Evolutionary conservation across 345 rosid genomes (phyloP).

Genomic region (Citrus unshiu): DNA sequence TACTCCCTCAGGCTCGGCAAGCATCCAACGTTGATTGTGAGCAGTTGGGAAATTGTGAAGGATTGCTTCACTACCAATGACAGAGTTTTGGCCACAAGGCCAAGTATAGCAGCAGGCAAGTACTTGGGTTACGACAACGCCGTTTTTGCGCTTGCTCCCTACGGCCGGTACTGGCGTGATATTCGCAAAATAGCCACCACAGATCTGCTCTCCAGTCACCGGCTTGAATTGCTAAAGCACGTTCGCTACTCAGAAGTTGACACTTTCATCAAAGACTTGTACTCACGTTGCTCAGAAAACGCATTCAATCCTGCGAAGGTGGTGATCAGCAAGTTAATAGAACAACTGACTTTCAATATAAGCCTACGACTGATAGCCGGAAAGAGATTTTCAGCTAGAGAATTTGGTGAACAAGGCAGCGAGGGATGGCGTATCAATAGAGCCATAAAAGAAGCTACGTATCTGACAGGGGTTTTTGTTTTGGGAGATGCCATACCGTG

Average conservation of each 20-base stretch:
- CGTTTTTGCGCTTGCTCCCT: slow-evolving; percentile 41
- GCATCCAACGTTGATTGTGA: slow-evolving; percentile 34
- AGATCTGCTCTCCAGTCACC: slow-evolving; percentile 50
- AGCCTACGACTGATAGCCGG: slow-evolving; percentile 48
- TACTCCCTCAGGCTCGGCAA: slow-evolving; percentile 53
- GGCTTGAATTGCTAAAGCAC: slow-evolving; percentile 39
- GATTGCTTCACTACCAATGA: slow-evolving; percentile 58
- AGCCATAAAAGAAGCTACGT: slow-evolving; percentile 37
- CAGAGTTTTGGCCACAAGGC: slow-evolving; percentile 46
- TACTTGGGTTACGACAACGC: slow-evolving; percentile 63
- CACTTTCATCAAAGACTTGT: slow-evolving; percentile 39
- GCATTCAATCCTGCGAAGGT: slow-evolving; percentile 4
- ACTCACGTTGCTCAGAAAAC: slow-evolving; percentile 4
- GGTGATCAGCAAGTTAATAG: slow-evolving; percentile 36
- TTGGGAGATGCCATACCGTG: slow-evolving; percentile 53
- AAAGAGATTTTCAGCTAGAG: slow-evolving; percentile 28
- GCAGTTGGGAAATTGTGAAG: slow-evolving; percentile 38
- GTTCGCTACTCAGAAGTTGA: slow-evolving; percentile 42
- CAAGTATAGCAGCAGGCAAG: slow-evolving; percentile 46
- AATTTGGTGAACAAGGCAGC: slow-evolving; percentile 18
- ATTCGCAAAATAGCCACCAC: slow-evolving; percentile 51
- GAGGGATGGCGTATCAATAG: slow-evolving; percentile 44
- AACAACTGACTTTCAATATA: slow-evolving; percentile 49
- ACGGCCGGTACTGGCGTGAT: slow-evolving; percentile 68
- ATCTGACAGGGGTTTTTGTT: slow-evolving; percentile 34